Base-by-base conservation (phyloP, 768 basidiomycete species). In the Cantharellus cinnabarinus region DNA sequence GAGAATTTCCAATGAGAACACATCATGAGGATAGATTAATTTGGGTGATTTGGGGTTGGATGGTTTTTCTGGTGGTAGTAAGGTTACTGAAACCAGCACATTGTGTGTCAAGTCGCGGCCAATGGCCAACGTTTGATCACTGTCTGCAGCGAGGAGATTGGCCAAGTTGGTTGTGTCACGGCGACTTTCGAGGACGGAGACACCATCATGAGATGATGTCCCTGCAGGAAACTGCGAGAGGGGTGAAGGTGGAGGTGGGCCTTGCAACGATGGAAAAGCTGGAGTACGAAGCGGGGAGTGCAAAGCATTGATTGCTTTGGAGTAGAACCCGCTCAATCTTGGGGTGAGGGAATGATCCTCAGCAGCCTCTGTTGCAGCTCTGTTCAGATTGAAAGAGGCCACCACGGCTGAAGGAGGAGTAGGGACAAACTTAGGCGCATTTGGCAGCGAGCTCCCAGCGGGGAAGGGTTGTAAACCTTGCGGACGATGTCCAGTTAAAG, bases 1-100 rank as follows among this genome's bases (percentile, higher is more conserved):
- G 64, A 91, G 90, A 2, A 90, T 82, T 62, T 91, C 88, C 64
- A 91, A 69, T 56, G 80, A 82, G 67, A 91, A 91, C 56, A 76
- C 72, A 64, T 86, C 80, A 37, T 83, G 71, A 15, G 85, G 84
- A 62, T 79, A 82, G 65, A 90, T 80, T 70, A 73, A 58, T 62
- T 48, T 10, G 29, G 44, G 10, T 48, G 10, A 10, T 48, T 29
- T 48, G 29, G 44, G 10, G 52, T 54, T 37, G 35, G 52, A 54
- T 54, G 52, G 35, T 54, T 7, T 7, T 10, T 10, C 7, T 10
- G 51, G 34, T 2, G 58, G 58, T 3, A 56, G 57, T 2, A 51
- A 41, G 15, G 7, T 56, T n/a, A 58, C 50, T 5, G 54, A 14
- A 14, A 57, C 56, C 5, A 57, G 34, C 40, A 57, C 34, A 37